Percentiles rank a stretch among this genome's conserved stretches.
These are phyloP conservation scores for Aspergillus pseudoglaucus DNA, from an alignment of 2,329 filamentous ascomycete species.

Conservation along the genomic window DNA sequence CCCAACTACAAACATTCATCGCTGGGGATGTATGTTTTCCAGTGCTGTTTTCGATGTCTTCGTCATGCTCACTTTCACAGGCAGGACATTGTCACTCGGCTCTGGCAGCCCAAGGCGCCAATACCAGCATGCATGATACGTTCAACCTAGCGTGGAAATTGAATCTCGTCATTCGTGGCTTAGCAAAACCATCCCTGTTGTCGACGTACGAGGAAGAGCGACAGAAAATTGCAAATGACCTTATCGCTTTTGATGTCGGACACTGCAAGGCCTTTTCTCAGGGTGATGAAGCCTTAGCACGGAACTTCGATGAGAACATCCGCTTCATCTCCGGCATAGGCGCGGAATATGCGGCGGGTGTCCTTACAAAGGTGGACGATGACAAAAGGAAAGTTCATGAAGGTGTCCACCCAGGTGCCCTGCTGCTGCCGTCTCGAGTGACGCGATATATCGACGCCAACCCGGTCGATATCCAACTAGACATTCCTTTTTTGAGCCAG, in stretches of 20 bases:
- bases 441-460: conserved; percentile 72
- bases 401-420: conserved; percentile 33
- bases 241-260: conserved; percentile 30
- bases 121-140: conserved; percentile 32
- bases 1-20: conserved; percentile 40
- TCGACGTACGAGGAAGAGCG: conserved; percentile 26
- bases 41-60: not conserved
- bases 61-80: conserved; percentile 2
- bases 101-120: conserved; percentile 29
- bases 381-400: conserved; percentile 18
- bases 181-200: conserved; percentile 17
- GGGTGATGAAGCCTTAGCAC: conserved; percentile 58
- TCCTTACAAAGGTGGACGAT: conserved; percentile 52
- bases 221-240: conserved; percentile 24
- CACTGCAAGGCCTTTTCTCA: conserved; percentile 50
- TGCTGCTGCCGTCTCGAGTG: conserved; percentile 62
- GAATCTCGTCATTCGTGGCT: conserved; percentile 20
- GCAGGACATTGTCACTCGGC: conserved; percentile 28
- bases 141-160: conserved; percentile 34
- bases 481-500: conserved; percentile 70
- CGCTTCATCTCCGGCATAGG: conserved; percentile 69
- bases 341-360: conserved; percentile 59
- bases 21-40: conserved; percentile 38
- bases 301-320: conserved; percentile 65
- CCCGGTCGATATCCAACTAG: conserved; percentile 68